phyloP scores from a whole-genome alignment of 192 early-diverging fungal species.

The Backusella parvicylindrica region DNA sequence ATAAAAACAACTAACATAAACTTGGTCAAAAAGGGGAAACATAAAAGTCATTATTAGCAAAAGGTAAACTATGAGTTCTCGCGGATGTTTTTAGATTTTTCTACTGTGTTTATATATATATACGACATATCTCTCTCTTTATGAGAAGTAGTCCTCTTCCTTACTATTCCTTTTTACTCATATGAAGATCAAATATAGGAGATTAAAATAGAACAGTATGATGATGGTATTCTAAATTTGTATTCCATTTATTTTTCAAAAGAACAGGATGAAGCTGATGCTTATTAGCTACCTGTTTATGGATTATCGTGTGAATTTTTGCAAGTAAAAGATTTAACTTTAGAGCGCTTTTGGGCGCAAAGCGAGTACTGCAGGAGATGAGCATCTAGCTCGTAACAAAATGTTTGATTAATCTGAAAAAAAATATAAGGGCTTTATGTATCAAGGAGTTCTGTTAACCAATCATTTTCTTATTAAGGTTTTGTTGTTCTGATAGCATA shows the following conservation, averaged over 20 bases:
- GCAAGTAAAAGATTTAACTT: background rate
- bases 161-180: background rate
- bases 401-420: constrained; percentile 2
- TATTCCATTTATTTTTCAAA: background rate
- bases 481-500: background rate
- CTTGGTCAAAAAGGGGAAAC: background rate
- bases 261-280: background rate
- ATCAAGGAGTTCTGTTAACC: background rate
- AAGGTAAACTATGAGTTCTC: background rate
- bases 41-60: background rate
- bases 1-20: background rate
- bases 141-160: background rate
- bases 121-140: background rate
- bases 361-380: background rate
- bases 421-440: background rate
- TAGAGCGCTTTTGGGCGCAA: background rate
- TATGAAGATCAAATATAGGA: background rate
- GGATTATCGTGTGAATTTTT: background rate
- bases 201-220: background rate
- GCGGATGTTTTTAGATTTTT: background rate
- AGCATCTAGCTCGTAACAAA: background rate
- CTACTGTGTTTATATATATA: background rate
- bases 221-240: background rate
- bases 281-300: background rate
- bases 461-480: background rate